Base-by-base conservation (phyloP, 2,329 filamentous ascomycete genomes). In the Madurella mycetomatis region DNA sequence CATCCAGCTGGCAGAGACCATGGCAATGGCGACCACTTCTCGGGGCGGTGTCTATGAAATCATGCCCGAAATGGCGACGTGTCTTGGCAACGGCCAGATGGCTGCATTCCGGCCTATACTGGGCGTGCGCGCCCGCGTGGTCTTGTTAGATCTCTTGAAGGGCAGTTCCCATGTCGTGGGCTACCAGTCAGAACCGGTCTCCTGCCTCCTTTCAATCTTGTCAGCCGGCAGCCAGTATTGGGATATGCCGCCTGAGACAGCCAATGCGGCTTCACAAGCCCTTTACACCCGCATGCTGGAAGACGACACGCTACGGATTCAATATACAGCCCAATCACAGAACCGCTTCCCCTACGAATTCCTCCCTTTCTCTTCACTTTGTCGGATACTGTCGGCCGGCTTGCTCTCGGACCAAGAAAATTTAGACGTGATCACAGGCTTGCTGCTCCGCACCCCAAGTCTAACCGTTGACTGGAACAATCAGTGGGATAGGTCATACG, bases 291-390 rank as follows among this genome's bases (percentile, higher is more conserved):
- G 67, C 11, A 69, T 87, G 59, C 70, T 85, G 19, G 71, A 77
- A 16, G 82, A 88, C 59, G 68, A 75, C 17, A 65, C 75, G 7
- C 70, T 90, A 16, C 76, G 87, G 65, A 76, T 76, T 18, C 75
- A 73, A 48, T 83, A 79, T 58, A 82, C 95, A 32, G 75, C 81
- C 47, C 81, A 88, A 66, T 84, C 92, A 7, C 79, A 86, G 42
- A 80, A 82, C 56, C 85, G 92, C 52, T 96, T 91, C 66, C 92
- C 92, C 0, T 92, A 89, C 69, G 92, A 96, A 70, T 85, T 89
- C 45, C 71, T 85, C 2, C 90, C 92, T 0, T 90, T 96, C 63
- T 72, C 95, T 56, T 83, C 81, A 50, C 73, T 95, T 40, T 87
- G 84, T 66, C 84, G 84, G 52, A 82, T 80, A 40, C 72, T 95